Evolutionary conservation across 2,329 filamentous ascomycete genomes (phyloP).

Genomic region (Dactylellina cionopaga): DNA sequence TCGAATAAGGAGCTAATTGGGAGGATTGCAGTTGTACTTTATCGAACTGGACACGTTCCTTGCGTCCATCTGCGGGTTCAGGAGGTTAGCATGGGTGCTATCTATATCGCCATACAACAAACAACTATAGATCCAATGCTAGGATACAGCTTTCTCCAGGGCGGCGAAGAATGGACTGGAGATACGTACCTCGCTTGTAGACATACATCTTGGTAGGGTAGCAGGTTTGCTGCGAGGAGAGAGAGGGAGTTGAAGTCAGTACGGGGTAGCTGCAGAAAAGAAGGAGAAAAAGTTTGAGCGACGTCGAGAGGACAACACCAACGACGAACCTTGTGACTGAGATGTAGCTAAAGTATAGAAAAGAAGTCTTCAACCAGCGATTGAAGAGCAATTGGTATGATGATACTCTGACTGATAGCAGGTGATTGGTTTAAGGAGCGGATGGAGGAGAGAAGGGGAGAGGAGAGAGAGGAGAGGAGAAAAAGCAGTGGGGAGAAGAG

Average conservation of each 20-base stretch:
- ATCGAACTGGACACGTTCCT: slow-evolving; percentile 99
- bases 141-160: background rate
- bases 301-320: slow-evolving; percentile 34
- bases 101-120: slow-evolving; percentile 9
- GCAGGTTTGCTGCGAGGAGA: background rate
- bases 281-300: slow-evolving; percentile 17
- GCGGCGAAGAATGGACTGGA: background rate
- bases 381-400: background rate
- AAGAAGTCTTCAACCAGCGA: slow-evolving; percentile 5
- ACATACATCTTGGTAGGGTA: slow-evolving; percentile 67
- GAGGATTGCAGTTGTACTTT: slow-evolving; percentile 64
- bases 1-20: background rate
- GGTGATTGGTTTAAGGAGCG: slow-evolving; percentile 22
- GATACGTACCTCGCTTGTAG: slow-evolving; percentile 69
- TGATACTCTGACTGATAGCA: background rate
- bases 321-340: slow-evolving; percentile 19
- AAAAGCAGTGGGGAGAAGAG: slow-evolving; percentile 52
- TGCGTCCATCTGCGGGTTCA: slow-evolving; percentile 83
- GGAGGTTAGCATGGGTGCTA: slow-evolving; percentile 19
- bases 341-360: background rate
- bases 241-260: background rate
- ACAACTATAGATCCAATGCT: background rate
- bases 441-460: slow-evolving; percentile 52
- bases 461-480: slow-evolving; percentile 57
- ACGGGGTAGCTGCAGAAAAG: background rate